A percentile compares a stretch with the other conserved stretches of the same genome.
phyloP scores from a whole-genome alignment of 768 basidiomycete species.

The Daedaleopsis sinensis region DNA sequence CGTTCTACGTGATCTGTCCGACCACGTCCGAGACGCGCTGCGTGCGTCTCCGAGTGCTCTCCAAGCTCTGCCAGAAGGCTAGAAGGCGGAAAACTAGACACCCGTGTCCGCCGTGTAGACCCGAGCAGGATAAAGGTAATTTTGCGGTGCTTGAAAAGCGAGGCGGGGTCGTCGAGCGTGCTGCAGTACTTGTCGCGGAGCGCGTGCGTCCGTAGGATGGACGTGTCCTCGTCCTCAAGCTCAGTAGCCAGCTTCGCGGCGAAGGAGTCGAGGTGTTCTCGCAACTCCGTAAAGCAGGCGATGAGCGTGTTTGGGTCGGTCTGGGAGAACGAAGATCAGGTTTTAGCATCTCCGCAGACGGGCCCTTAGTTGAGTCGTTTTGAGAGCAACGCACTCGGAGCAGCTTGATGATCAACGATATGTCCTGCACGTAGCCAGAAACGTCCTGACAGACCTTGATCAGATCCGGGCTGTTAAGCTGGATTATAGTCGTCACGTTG shows the following conservation, averaged over 20 bases:
- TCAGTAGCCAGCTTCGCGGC: slow-evolving; percentile 34
- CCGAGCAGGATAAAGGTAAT: slow-evolving; percentile 63
- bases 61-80: no score
- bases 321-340: slow-evolving; percentile 32
- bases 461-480: slow-evolving; percentile 62
- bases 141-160: slow-evolving; percentile 55
- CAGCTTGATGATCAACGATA: slow-evolving; percentile 63
- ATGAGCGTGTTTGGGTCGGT: slow-evolving; percentile 61
- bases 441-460: slow-evolving; percentile 60
- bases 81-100: no score
- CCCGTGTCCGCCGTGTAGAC: no score
- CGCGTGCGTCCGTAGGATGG: slow-evolving; percentile 38
- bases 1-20: no score
- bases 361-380: background rate
- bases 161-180: slow-evolving; percentile 50
- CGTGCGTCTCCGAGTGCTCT: no score
- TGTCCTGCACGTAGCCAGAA: slow-evolving; percentile 57
- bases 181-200: slow-evolving; percentile 53
- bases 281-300: slow-evolving; percentile 51
- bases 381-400: slow-evolving; percentile 44
- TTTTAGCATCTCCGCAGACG: slow-evolving; percentile 3
- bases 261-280: slow-evolving; percentile 45
- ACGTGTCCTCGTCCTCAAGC: slow-evolving; percentile 45
- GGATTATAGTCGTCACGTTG: slow-evolving; percentile 35
- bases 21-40: no score